Evolutionary conservation across 306 rosid species (phyloP), one percentile per base, ranked within the genome.

Genomic region (Amphicarpaea edgeworthii): DNA sequence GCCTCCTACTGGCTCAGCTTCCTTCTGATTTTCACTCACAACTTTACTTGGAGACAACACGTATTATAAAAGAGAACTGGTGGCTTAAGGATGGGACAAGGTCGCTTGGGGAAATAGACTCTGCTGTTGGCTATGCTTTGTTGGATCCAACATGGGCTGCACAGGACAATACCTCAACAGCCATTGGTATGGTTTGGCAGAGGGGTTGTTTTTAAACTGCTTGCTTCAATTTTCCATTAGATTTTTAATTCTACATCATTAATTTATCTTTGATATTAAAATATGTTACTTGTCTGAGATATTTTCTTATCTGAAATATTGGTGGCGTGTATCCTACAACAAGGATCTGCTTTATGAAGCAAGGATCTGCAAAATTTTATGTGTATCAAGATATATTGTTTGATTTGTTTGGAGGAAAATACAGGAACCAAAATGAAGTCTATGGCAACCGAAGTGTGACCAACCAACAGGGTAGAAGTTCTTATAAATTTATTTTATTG

Each of bases 131-230:
- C 73, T 95, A 95, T 83, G 92, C 99, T 70, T 89, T 95, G 89
- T 88, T 95, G 83, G 99, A 92, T 90, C 97, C 99, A 77, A 86
- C 97, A 26, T 92, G 99, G 99, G 99, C 99, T 58, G 97, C 99
- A 74, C 97, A 95, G 84, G 97, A 95, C 87, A 95, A 95, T 78
- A 95, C 99, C 81, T 95, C 99, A 40, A 95, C 97, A 32, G 97
- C 97, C 38, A 88, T 92, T 11, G 99, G 99, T 95, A 89, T 69
- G 90, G 73, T 50, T 81, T 81, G 38, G 5, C 66, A 15, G 10
- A 72, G 16, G 21, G 30, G 6, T 84, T 70, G 10, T 64, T 58
- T 75, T 5, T 45, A 40, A 46, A 12, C 12, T 38, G 46, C 40
- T 77, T 68, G 72, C 72, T 73, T 28, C 37, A 55, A 46, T 32